phyloP scores from a whole-genome alignment of 352 stramenopile species.

The Achlya hypogyna region DNA sequence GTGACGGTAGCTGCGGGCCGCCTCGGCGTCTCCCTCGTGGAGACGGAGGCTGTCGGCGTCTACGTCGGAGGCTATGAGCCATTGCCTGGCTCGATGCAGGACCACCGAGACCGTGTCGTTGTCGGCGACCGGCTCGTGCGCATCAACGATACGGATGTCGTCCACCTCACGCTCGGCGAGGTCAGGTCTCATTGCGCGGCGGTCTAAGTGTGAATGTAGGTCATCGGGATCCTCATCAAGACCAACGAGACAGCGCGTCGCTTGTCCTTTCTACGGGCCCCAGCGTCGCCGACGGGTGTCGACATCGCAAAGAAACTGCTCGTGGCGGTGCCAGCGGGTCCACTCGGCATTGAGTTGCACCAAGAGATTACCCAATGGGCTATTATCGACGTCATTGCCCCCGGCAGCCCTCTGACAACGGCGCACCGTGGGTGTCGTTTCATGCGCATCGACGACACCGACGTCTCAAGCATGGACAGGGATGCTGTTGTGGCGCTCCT shows the following conservation, averaged over 20 bases:
- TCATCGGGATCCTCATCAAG: slow-evolving; percentile 38
- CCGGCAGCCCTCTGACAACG: slow-evolving; percentile 29
- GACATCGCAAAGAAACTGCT: slow-evolving; percentile 50
- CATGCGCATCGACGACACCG: slow-evolving; percentile 39
- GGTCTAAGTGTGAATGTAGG: neutral
- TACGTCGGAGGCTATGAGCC: slow-evolving; percentile 26
- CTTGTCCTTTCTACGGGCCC: slow-evolving; percentile 34
- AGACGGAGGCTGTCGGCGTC: slow-evolving; percentile 42
- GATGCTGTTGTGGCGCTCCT: slow-evolving; percentile 35
- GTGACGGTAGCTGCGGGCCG: slow-evolving; percentile 37
- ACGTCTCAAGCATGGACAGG: slow-evolving; percentile 32
- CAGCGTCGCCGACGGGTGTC: slow-evolving; percentile 25
- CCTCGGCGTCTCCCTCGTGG: slow-evolving; percentile 42
- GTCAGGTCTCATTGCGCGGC: neutral
- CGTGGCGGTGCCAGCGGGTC: slow-evolving; percentile 30
- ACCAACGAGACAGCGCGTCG: slow-evolving; percentile 29
- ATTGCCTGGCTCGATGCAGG: slow-evolving; percentile 15
- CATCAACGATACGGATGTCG: slow-evolving; percentile 40
- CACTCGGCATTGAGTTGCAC: slow-evolving; percentile 39
- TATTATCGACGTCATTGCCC: slow-evolving; percentile 39
- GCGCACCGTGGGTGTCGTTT: slow-evolving; percentile 49
- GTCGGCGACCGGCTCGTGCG: slow-evolving; percentile 40
- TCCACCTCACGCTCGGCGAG: slow-evolving; percentile 34
- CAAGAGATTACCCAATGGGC: slow-evolving; percentile 33
- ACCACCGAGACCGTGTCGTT: slow-evolving; percentile 29